phyloP scores from a whole-genome alignment of 2,329 filamentous ascomycete species.

The Graphilbum ipis-grandicollis region DNA sequence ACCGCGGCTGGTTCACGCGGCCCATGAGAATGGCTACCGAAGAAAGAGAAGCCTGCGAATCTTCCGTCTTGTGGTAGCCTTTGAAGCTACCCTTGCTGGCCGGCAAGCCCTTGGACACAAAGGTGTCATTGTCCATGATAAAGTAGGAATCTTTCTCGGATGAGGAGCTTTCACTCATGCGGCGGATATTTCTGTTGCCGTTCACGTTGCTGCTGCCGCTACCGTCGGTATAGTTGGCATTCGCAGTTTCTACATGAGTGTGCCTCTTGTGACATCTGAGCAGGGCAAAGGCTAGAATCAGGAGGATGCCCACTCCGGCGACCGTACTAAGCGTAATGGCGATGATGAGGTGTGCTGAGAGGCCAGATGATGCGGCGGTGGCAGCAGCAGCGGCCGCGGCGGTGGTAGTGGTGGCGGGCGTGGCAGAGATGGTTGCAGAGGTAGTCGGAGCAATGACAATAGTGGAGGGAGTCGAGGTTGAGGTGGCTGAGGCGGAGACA shows the following conservation, averaged over 20 bases:
- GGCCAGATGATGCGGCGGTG: constrained; percentile 17
- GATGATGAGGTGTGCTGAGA: constrained; percentile 41
- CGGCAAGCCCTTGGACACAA: constrained; percentile 16
- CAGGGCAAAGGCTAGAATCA: constrained; percentile 56
- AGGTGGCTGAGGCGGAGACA: constrained; percentile 7
- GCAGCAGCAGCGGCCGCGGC: constrained; percentile 5
- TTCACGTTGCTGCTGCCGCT: no score
- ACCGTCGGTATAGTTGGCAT: no score
- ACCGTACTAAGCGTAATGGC: constrained; percentile 74
- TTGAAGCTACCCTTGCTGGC: constrained; percentile 21
- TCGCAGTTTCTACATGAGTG: constrained; percentile 27
- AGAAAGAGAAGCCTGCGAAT: constrained; percentile 40
- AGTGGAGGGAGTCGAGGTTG: constrained; percentile 12
- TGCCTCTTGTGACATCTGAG: constrained; percentile 37
- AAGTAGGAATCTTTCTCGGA: constrained; percentile 41
- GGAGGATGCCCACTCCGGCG: constrained; percentile 50
- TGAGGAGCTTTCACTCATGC: constrained; percentile 24
- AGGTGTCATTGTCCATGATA: constrained; percentile 25
- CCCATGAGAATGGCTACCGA: constrained; percentile 52
- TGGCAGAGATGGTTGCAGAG: constrained; percentile 11
- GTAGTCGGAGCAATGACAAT: constrained; percentile 8
- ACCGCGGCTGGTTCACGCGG: constrained; percentile 34
- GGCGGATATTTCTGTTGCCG: no score
- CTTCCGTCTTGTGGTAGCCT: constrained; percentile 33
- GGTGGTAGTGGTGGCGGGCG: constrained; percentile 4